Conservation (phyloP, 257 asterid genomes). For the Jacaranda copaia region DNA sequence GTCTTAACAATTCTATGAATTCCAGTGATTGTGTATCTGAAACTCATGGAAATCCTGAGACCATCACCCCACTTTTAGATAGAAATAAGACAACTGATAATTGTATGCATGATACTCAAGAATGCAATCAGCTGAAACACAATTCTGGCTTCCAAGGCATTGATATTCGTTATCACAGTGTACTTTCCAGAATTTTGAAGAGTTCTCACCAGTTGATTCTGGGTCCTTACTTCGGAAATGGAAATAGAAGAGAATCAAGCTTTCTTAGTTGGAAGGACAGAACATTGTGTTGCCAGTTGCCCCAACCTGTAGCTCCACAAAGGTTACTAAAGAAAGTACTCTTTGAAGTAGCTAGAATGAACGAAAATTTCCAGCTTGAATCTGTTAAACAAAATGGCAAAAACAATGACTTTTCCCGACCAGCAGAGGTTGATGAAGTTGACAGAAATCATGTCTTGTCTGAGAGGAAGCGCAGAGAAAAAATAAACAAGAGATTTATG, state of each 20-base stretch:
- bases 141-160: constrained; percentile 46
- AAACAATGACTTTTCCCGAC: constrained; percentile 46
- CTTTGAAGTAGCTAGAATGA: constrained; percentile 70
- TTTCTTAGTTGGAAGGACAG: constrained; percentile 69
- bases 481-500: constrained; percentile 70
- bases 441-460: constrained; percentile 71
- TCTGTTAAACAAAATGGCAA: constrained; percentile 46
- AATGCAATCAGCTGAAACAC: constrained; percentile 49
- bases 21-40: constrained; percentile 79
- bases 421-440: constrained; percentile 57
- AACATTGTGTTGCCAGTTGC: constrained; percentile 23
- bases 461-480: constrained; percentile 81
- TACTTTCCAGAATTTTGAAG: constrained; percentile 75
- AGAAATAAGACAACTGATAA: constrained; percentile 36
- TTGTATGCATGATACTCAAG: constrained; percentile 41
- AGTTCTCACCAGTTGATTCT: constrained; percentile 75
- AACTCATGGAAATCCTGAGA: constrained; percentile 50
- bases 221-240: constrained; percentile 65
- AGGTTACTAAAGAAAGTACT: constrained; percentile 72
- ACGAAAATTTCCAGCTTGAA: constrained; percentile 41
- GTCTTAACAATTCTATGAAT: constrained; percentile 52
- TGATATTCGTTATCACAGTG: constrained; percentile 71
- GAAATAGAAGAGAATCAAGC: constrained; percentile 55
- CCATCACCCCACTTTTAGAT: constrained; percentile 33
- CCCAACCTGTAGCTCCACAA: constrained; percentile 52